Base-by-base conservation (phyloP, 176 grass and related monocot genomes). In the Avena sativa region DNA sequence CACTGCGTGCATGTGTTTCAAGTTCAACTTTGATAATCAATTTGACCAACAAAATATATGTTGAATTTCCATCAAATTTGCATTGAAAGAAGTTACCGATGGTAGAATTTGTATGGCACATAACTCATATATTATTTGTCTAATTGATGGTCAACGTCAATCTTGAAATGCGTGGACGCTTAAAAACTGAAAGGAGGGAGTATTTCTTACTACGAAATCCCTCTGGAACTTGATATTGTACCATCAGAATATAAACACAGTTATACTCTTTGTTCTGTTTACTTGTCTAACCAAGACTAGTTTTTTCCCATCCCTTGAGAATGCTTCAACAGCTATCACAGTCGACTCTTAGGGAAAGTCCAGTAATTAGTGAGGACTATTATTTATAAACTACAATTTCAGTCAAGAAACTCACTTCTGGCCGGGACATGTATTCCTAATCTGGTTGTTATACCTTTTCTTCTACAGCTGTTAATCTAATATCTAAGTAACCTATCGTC, bases 401-500 rank as follows among this genome's bases (percentile, higher is more conserved):
- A 32, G 46, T 66, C 62, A 71, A 69, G 61, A 68, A 61, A 47
- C 23, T 76, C 25, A 32, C 36, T 19, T 64, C 40, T 17, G 63
- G 48, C 40, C 17, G 63, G 21, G 10, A 44, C 12, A 62, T 79
- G 30, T 26, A 26, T 44, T 80, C 11, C 28, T 71, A 9, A 82
- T 40, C 11, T 53, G 50, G 9, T 71, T 83, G 81, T 72, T 57
- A 12, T 82, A n/a, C 14, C 46, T 79, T 81, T 49, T 46, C 15
- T 32, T 30, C 49, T 67, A 47, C 23, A 20, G 20, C n/a, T 66
- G 38, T 66, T 66, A 51, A 50, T 50, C n/a, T 47, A 63, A 62
- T 80, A 80, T 80, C 12, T 80, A 55, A 49, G 43, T 79, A 79
- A 65, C 40, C 15, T 81, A 9, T 49, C 49, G 23, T 48, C 9